Percentiles rank a stretch among this genome's conserved stretches.
Conservation (phyloP, 176 grass and related monocot genomes). For the Thalia dealbata region DNA sequence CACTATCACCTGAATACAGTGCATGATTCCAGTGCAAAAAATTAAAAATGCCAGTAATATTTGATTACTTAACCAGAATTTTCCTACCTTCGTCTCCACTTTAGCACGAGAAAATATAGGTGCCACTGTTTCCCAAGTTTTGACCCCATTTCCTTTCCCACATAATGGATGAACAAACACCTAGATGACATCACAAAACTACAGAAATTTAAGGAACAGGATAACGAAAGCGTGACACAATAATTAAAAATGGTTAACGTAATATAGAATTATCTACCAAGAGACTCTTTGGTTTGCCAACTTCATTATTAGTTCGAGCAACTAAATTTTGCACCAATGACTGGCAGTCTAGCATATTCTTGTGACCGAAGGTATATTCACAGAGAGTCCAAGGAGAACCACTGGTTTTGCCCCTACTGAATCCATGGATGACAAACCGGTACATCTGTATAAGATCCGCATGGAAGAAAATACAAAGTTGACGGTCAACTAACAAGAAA, state of each 20-base stretch:
- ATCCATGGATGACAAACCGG: constrained; percentile 53
- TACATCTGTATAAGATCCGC: constrained; percentile 54
- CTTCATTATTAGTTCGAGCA: constrained; percentile 30
- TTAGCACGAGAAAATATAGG: constrained; percentile 69
- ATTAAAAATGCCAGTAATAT: not conserved
- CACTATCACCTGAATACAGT: constrained; percentile 47
- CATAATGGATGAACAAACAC: constrained; percentile 93
- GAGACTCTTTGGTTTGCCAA: constrained; percentile 58
- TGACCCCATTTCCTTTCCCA: constrained; percentile 69
- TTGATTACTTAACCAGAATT: not conserved
- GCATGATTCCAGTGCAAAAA: not conserved
- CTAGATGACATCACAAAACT: constrained; percentile 25
- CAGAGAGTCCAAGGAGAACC: constrained; percentile 55
- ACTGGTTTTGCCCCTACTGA: constrained; percentile 30
- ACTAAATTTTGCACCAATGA: constrained; percentile 50
- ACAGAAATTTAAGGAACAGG: constrained; percentile 4
- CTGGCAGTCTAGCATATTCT: constrained; percentile 48
- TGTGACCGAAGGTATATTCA: constrained; percentile 75
- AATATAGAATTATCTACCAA: constrained; percentile 42
- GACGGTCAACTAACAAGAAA: not conserved
- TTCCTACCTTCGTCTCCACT: constrained; percentile 61
- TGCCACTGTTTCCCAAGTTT: constrained; percentile 64
- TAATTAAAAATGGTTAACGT: not conserved
- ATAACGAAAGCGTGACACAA: not conserved
- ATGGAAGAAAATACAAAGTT: not conserved